Percentiles rank a stretch among this genome's conserved stretches.
Conservation (phyloP, 768 basidiomycete species). For the Trametes elegans region DNA sequence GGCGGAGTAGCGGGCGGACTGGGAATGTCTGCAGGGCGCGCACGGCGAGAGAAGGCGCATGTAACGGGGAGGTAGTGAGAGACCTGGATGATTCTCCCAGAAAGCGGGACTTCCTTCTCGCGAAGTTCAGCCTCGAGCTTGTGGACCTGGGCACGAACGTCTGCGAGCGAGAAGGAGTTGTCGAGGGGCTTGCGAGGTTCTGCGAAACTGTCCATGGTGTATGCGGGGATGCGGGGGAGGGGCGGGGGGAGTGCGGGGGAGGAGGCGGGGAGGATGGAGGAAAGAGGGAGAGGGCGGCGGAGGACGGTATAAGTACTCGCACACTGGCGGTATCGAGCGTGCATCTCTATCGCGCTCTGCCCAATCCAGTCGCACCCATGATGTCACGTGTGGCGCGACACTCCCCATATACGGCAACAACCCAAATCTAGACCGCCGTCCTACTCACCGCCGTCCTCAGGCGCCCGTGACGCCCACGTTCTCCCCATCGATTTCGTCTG, state of each 20-base stretch:
- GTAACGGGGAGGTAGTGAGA: constrained; percentile 86
- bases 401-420: neutral
- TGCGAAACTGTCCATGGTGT: constrained; percentile 66
- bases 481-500: constrained; percentile 1
- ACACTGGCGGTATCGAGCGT: neutral
- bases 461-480: neutral
- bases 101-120: constrained; percentile 68
- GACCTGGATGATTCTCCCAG: constrained; percentile 89
- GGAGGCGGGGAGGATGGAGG: neutral
- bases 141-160: constrained; percentile 71
- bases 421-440: constrained; percentile 14
- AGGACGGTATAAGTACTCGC: constrained; percentile 3
- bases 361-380: constrained; percentile 10
- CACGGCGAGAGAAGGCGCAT: constrained; percentile 52
- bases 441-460: constrained; percentile 17
- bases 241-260: neutral
- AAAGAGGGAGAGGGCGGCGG: neutral
- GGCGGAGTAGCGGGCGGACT: constrained; percentile 84
- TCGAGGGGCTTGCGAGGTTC: constrained; percentile 44
- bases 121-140: constrained; percentile 71
- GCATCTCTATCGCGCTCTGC: constrained; percentile 15
- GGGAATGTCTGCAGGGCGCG: constrained; percentile 44
- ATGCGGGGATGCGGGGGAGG: neutral
- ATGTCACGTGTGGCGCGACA: constrained; percentile 20
- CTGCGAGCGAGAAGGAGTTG: constrained; percentile 59